Conservation (phyloP, 2,329 filamentous ascomycete genomes). For the Fusarium devonianum region DNA sequence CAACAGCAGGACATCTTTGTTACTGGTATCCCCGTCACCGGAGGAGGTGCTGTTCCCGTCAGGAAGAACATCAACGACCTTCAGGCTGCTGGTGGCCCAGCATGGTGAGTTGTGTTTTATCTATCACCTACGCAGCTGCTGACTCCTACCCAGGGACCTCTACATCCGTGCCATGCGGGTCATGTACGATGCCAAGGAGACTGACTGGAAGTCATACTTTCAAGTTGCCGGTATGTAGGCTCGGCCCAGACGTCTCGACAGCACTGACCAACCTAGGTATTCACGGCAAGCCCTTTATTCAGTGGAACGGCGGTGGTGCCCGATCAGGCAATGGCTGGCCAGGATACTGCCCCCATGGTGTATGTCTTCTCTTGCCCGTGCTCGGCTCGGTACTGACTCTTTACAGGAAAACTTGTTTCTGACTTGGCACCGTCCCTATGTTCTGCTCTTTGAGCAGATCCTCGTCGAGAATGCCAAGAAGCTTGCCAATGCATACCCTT, state of each 20-base stretch:
- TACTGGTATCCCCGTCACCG: conserved; percentile 50
- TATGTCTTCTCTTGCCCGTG: conserved; percentile 29
- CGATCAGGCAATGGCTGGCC: conserved; percentile 42
- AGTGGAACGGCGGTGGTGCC: conserved; percentile 53
- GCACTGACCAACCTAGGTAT: conserved; percentile 44
- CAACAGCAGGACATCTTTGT: conserved; percentile 43
- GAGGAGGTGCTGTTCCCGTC: conserved; percentile 51
- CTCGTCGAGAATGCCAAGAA: conserved; percentile 55
- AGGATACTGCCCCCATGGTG: conserved; percentile 58
- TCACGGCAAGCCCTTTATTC: conserved; percentile 51
- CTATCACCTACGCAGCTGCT: conserved; percentile 7
- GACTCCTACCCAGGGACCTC: conserved; percentile 52
- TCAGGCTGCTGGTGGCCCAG: conserved; percentile 49
- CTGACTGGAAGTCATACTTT: conserved; percentile 58
- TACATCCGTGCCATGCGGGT: conserved; percentile 56
- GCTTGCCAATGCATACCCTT: conserved; percentile 55
- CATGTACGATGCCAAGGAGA: conserved; percentile 51
- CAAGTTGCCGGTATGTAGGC: conserved; percentile 53
- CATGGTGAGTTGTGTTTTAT: conserved; percentile 50
- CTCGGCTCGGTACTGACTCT: conserved; percentile 2
- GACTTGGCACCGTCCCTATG: conserved; percentile 64
- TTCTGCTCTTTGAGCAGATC: conserved; percentile 64
- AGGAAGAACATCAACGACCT: conserved; percentile 59
- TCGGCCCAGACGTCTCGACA: not conserved
- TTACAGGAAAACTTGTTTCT: conserved; percentile 57